Evolutionary conservation across 176 grass and related monocot species (phyloP), one percentile per base, ranked within the genome.

Genomic region (Aechmea fasciata): DNA sequence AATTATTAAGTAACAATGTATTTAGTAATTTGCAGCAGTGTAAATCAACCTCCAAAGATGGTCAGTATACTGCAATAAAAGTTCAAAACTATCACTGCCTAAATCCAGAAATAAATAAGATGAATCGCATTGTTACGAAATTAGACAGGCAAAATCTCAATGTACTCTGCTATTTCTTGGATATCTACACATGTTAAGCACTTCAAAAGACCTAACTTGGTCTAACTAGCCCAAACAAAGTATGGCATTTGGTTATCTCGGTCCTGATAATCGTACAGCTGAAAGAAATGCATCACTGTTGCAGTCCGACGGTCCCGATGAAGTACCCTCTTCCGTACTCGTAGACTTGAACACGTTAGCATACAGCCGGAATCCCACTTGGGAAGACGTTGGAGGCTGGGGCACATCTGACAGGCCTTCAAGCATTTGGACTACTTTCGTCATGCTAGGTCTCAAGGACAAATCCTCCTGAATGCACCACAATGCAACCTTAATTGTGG

Each of bases 391-490:
- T 14, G 94, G 89, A 24, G 89, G 89, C 57, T 71, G 75, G 28
- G 87, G 87, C 24, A 99, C 94, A 7, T 90, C 82, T 13, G 79
- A 81, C 47, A 92, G 66, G n/a, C 94, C 90, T 63, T 99, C 94
- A 11, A 99, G 74, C 94, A 99, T 99, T 71, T 90, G 89, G 51
- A 93, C 79, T 2, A 99, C 94, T 77, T 83, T 92, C 0, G 81
- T 64, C 94, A 99, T 99, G n/a, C 82, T 81, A 12, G 94, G 94
- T 47, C 94, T 83, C 49, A 85, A 64, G 10, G 57, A 80, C 51
- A 99, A 77, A 68, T 99, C 94, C 12, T 99, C 94, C 63, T 99
- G 94, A 69, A 99, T 87, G 72, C 94, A 99, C 94, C 94, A 99
- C 66, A 99, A 52, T 24, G 94, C 94, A 2, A 99, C 87, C 74